Evolutionary conservation across 768 basidiomycete species (phyloP), one percentile per base, ranked within the genome.

Genomic region (Mycena pura): DNA sequence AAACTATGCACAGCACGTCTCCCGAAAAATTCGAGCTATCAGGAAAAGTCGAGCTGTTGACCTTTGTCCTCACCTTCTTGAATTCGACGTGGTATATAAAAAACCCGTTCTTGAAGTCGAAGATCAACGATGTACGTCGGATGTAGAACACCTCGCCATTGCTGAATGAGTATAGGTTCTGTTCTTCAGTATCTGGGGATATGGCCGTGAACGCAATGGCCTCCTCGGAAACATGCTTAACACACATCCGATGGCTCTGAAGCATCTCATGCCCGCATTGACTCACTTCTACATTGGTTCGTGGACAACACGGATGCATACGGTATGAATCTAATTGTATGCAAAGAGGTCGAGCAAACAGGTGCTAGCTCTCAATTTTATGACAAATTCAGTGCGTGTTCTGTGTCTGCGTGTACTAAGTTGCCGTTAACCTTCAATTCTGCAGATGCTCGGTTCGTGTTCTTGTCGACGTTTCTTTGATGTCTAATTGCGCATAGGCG

Each of bases 321-420:
- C n/a, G n/a, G n/a, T n/a, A n/a, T n/a, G n/a, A n/a, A 22, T 5
- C 41, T 68, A 27, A 43, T 45, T 50, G 9, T 32, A 28, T 56
- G 49, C 13, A 24, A 6, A 96, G 96, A 99, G 84, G 95, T 98
- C 43, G 97, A 99, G 74, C 90, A 91, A 68, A 99, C 97, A 0
- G 97, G 97, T 28, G 93, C 95, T 21, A 96, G 95, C 71, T 96
- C 95, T 0, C 96, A 99, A 71, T 99, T 99, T 77, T 99, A 97
- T 76, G 96, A 97, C 74, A 96, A 97, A 87, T 96, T 96, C 70
- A 92, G 92, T 93, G 69, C 65, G 90, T 84, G 17, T n/a, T 47
- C 57, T 65, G 47, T 28, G 50, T 43, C 24, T 11, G 15, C 9
- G 34, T 52, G 11, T 27, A 22, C 21, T 47, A 32, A 48, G 27